Base-by-base conservation (phyloP, 2,329 filamentous ascomycete genomes). In the Mycocentrospora acerina region DNA sequence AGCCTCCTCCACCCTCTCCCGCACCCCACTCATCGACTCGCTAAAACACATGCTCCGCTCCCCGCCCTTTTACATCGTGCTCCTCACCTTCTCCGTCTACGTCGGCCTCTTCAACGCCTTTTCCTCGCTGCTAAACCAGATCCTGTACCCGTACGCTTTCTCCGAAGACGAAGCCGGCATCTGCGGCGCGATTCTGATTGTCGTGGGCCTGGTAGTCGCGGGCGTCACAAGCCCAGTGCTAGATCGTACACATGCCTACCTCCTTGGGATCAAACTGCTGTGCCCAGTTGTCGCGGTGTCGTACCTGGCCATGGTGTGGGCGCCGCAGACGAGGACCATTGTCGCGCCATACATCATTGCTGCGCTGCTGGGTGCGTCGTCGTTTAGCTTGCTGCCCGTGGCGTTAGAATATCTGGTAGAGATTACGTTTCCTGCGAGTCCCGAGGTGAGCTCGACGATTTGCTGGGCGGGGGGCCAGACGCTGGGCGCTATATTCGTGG, bases 101-200 rank as follows among this genome's bases (percentile, higher is more conserved):
- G 88, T 95, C 45, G 90, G 86, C 56, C 85, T 93, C 72, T 98
- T 98, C 82, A 97, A 97, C 76, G 86, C 86, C 52, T 75, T 90
- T 51, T 94, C 90, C 33, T 86, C 86, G 2, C 80, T 97, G 1
- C 77, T 97, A 8, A 95, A 91, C 71, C 91, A 96, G 63, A 88
- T 97, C 62, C 79, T 97, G 48, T 74, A 80, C 26, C 93, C 93
- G 0, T 91, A 96, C 70, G 86, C 82, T 57, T 95, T 89, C 77
- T 79, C 73, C 42, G 86, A 95, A 64, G 85, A 85, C 49, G 78
- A 95, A 39, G 88, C 91, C 15, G 93, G 93, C 24, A 90, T 97
- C 57, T 89, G 85, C 9, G 93, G 93, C 48, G 93, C 87, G 1
- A 69, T 97, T 7, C 78, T 97, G 24, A 97, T 97, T 62, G 76